These are phyloP conservation scores for Chiua virens DNA, from an alignment of 768 basidiomycete genomes.

Conservation along the genomic window DNA sequence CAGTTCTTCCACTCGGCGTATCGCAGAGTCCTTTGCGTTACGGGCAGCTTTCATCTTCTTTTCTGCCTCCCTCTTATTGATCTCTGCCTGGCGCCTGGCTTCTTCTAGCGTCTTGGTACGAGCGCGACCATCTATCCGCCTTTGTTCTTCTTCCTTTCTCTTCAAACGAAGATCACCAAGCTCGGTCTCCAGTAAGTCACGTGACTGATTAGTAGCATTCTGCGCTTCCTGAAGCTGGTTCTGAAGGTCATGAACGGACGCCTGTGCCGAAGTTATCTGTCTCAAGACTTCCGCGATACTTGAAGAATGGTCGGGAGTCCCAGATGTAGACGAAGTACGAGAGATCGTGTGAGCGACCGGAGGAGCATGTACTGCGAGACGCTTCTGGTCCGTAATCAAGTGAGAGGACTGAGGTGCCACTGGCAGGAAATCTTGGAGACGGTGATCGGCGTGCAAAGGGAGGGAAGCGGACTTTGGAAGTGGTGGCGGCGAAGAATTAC, in stretches of 20 bases:
- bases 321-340: constrained; percentile 21
- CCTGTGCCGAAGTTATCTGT: constrained; percentile 65
- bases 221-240: constrained; percentile 67
- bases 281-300: constrained; percentile 72
- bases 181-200: constrained; percentile 65
- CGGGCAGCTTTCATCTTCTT: constrained; percentile 78
- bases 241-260: constrained; percentile 65
- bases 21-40: constrained; percentile 60
- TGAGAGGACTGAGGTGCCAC: constrained; percentile 24
- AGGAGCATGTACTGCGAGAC: constrained; percentile 28
- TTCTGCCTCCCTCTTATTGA: constrained; percentile 79
- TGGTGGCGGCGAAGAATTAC: constrained; percentile 79
- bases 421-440: constrained; percentile 28
- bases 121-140: constrained; percentile 74
- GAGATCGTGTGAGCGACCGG: constrained; percentile 24
- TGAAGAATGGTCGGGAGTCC: constrained; percentile 59
- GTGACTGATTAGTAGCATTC: constrained; percentile 54
- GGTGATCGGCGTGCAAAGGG: constrained; percentile 63
- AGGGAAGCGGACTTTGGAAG: constrained; percentile 80
- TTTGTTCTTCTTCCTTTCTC: constrained; percentile 82
- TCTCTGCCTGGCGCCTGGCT: constrained; percentile 78
- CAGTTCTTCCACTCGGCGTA: constrained; percentile 54
- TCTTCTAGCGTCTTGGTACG: constrained; percentile 88
- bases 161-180: constrained; percentile 69
- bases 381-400: constrained; percentile 24